Conservation (phyloP, 768 basidiomycete species). For the Boletus fagicola region DNA sequence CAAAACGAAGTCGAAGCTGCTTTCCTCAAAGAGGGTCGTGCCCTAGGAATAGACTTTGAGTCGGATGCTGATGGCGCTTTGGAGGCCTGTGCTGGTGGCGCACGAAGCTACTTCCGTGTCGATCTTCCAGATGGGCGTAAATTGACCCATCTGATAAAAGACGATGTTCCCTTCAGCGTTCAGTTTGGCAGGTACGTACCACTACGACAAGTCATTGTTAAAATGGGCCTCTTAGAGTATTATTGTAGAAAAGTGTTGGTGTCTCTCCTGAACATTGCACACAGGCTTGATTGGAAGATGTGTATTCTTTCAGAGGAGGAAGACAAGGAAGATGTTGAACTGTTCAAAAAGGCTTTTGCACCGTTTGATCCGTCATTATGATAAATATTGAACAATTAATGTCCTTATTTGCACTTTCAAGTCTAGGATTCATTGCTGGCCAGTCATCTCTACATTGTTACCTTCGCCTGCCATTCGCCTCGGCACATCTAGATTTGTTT, state of each 20-base stretch:
- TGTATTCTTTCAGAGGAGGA: constrained; percentile 82
- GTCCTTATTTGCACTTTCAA: background rate
- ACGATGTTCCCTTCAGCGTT: constrained; percentile 75
- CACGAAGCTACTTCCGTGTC: constrained; percentile 83
- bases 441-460: background rate
- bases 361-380: constrained; percentile 58
- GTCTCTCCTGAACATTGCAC: constrained; percentile 67
- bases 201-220: background rate
- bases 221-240: constrained; percentile 2
- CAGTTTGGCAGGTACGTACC: constrained; percentile 84
- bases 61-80: constrained; percentile 64
- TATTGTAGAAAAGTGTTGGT: constrained; percentile 73
- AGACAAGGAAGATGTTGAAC: constrained; percentile 77
- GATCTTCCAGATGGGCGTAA: constrained; percentile 84
- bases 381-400: constrained; percentile 12
- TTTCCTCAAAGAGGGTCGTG: constrained; percentile 69
- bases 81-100: constrained; percentile 44
- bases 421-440: background rate
- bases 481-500: constrained; percentile 22
- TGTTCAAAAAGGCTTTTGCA: constrained; percentile 82
- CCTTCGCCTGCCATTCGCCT: no score
- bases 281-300: constrained; percentile 89
- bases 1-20: constrained; percentile 63
- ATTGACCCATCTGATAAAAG: constrained; percentile 83
- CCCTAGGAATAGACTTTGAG: constrained; percentile 72